Base-by-base conservation (phyloP, 495 filamentous ascomycete genomes). In the Xylaria venustula region DNA sequence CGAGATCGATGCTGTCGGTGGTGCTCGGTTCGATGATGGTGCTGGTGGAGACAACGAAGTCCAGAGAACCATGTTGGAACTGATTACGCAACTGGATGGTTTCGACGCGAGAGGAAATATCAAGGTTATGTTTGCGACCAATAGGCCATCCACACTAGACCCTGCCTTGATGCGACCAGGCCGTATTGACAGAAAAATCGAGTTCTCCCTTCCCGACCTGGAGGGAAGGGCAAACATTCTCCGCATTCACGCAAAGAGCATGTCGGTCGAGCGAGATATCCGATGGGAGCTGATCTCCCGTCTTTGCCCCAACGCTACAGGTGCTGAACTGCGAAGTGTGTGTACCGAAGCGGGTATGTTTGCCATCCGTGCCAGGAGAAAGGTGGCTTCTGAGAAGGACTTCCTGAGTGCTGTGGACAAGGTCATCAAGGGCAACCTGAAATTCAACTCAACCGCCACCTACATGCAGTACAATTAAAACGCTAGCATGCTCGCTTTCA, bases 261-360 rank as follows among this genome's bases (percentile, higher is more conserved):
- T 98, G 94, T 96, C 91, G 23, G 95, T 98, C 32, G 94, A 98
- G 84, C 86, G 94, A 23, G 94, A 98, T 74, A 98, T 98, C 69
- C 87, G 94, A 75, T 98, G 94, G 94, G 94, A 98, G 79, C 78
- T 98, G 51, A 98, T 98, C 63, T 96, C 91, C 36, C 87, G 94
- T 64, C 81, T 98, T 66, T 98, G 94, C 81, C 94, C 94, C 60
- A 98, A 98, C 78, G 88, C 91, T 59, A 98, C 94, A 9, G 94
- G 94, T 72, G 94, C 94, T 37, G 94, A 98, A 78, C 78, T 98
- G 67, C 81, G 85, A 69, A 94, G 91, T 79, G 94, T 98, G 60
- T 96, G 94, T 64, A 98, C 94, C n/a, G 94, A 98, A 81, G 94
- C 94, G 9, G 94, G 94, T 63, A 98, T 98, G 95, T 98, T 96